Conservation (phyloP, 176 grass and related monocot species). For the Oryza brachyantha region DNA sequence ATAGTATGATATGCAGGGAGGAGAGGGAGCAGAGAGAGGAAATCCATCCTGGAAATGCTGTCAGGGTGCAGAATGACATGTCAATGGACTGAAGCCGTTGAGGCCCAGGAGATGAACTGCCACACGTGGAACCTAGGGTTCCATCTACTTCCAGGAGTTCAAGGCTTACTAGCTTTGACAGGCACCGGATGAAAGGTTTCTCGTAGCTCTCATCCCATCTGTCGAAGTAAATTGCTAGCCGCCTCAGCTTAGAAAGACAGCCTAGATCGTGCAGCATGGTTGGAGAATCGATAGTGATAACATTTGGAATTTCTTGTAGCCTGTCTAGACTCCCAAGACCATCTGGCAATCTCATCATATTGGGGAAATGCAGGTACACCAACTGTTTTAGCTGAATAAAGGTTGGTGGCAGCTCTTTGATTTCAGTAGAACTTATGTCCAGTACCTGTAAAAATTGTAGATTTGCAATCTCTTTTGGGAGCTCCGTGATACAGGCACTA, state of each 20-base stretch:
- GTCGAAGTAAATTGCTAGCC: not conserved
- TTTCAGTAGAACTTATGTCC: not conserved
- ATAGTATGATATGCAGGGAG: not conserved
- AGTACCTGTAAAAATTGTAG: not conserved
- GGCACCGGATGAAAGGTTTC: not conserved
- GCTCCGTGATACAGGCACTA: not conserved
- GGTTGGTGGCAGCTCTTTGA: not conserved
- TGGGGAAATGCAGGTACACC: fast-evolving
- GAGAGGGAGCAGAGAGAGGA: not conserved
- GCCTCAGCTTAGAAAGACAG: not conserved
- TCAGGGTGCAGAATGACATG: not conserved
- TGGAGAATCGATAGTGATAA: not conserved
- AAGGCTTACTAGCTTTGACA: not conserved
- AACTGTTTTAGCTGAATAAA: not conserved
- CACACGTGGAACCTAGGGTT: not conserved
- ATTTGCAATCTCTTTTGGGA: not conserved
- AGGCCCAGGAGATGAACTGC: not conserved
- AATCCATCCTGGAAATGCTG: slow-evolving; percentile 16
- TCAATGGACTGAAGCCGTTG: not conserved
- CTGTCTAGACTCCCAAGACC: not conserved
- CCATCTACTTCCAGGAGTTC: not conserved
- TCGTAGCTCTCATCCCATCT: not conserved
- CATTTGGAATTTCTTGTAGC: not conserved
- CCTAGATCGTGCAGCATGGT: not conserved
- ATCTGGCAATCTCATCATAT: not conserved